Evolutionary conservation across 2,329 filamentous ascomycete genomes (phyloP).

Genomic region (Pseudonectria buxi): DNA sequence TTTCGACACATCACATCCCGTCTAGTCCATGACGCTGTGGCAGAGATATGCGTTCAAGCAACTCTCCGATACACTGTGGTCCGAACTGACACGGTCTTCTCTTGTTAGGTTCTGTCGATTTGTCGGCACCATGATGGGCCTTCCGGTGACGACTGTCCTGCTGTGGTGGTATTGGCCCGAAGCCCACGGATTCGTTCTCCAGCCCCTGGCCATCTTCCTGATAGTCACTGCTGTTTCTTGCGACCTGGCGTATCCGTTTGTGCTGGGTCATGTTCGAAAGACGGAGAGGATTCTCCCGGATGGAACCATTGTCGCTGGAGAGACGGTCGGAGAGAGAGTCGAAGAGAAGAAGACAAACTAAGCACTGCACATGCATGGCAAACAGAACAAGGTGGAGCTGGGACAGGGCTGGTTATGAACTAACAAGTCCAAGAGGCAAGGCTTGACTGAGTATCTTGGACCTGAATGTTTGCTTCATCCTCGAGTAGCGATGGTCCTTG

Average conservation of each 20-base stretch:
- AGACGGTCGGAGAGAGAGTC: constrained; percentile 2
- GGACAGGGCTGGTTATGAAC: too few species aligned
- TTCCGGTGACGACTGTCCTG: constrained; percentile 31
- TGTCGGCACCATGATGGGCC: constrained; percentile 35
- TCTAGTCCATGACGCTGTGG: too few species aligned
- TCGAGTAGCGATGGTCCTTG: too few species aligned
- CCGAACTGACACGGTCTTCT: constrained; percentile 9
- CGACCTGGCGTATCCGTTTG: constrained; percentile 39
- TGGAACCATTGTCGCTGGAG: constrained; percentile 27
- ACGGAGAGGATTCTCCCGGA: constrained; percentile 33
- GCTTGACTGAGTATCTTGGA: too few species aligned
- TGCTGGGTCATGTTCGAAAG: constrained; percentile 32
- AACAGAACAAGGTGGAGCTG: too few species aligned
- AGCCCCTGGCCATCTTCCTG: constrained; percentile 36
- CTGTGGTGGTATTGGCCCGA: constrained; percentile 48
- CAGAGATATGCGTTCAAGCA: neutral
- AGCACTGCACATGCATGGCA: neutral
- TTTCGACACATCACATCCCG: too few species aligned
- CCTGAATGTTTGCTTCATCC: too few species aligned
- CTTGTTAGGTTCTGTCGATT: constrained; percentile 35
- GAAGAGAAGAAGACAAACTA: constrained; percentile 17
- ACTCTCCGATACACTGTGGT: neutral
- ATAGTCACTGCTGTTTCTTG: constrained; percentile 32
- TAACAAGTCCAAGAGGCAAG: too few species aligned
- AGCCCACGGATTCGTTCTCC: constrained; percentile 40